Base-by-base conservation (phyloP, 129 eudicot genomes). In the Lonicera japonica region DNA sequence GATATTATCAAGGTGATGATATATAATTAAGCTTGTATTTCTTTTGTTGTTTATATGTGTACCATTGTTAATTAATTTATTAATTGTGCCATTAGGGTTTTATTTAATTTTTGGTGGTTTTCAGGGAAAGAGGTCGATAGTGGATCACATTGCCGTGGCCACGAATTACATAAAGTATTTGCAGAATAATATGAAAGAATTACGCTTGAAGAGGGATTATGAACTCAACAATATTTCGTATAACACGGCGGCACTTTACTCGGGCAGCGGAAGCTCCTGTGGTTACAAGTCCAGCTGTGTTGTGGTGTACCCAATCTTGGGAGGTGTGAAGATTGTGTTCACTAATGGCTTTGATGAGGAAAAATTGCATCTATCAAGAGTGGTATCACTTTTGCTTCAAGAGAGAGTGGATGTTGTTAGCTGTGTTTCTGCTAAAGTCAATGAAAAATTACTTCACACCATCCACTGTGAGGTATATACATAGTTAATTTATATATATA, bases 401-500 rank as follows among this genome's bases (percentile, higher is more conserved):
- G 60, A 64, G 47, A 60, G 66, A 4, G 60, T 72, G 29, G 55
- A 48, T 25, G 50, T 65, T 25, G 54, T 56, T 36, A 64, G 66
- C 50, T 72, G 71, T 50, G 17, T 48, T 45, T 56, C 71, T n/a
- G 25, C 77, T 19, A 43, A 36, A 58, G 58, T 57, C 0, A 20
- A 63, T 45, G 60, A 65, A 46, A 56, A 25, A 58, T 2, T 63
- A 1, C 51, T 63, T 65, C 56, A 64, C 40, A 55, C 54, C 14
- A 52, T 71, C 41, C 61, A 62, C 39, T 41, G 41, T 16, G 71
- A 64, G 77, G 77, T 72, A 56, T 4, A 16, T 17, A 45, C n/a
- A 29, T 45, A 12, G 10, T 45, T 45, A 45, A 45, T 0, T 45
- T 10, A 45, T 45, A 45, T 45, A 5, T 45, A 3, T 45, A 45